Evolutionary conservation across 148 eudicot genomes (phyloP).

Genomic region (Rhododendron griersonianum): DNA sequence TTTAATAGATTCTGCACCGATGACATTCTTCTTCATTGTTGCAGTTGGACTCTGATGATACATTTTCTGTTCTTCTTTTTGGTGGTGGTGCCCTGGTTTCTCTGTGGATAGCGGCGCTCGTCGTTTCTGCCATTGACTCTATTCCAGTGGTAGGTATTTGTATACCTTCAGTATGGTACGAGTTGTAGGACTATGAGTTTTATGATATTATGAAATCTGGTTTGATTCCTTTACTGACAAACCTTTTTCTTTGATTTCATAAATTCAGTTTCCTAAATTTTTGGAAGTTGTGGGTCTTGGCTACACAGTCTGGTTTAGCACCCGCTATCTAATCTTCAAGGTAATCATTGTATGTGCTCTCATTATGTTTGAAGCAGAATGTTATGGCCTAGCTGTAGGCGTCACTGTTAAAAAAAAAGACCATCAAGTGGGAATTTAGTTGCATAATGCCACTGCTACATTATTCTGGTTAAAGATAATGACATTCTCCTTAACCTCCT

Average conservation of each 20-base stretch:
- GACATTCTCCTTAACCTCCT: neutral
- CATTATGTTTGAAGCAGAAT: slow-evolving; percentile 45
- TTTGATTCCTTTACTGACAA: neutral
- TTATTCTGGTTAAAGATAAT: neutral
- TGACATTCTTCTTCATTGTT: slow-evolving; percentile 1
- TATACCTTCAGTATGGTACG: neutral
- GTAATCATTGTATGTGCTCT: slow-evolving; percentile 23
- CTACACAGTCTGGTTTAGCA: slow-evolving; percentile 74
- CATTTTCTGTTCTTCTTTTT: slow-evolving; percentile 42
- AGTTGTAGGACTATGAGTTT: neutral
- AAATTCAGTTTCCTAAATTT: slow-evolving; percentile 57
- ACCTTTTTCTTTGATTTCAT: neutral
- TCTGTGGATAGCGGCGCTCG: slow-evolving; percentile 56
- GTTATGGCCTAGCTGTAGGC: neutral
- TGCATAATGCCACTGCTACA: slow-evolving; percentile 1
- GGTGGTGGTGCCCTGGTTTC: slow-evolving; percentile 55
- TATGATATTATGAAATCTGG: neutral
- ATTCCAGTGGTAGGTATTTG: slow-evolving; percentile 58
- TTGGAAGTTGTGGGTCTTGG: slow-evolving; percentile 82
- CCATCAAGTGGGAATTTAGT: slow-evolving; percentile 76
- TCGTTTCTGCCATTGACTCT: slow-evolving; percentile 75
- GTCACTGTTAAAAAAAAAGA: slow-evolving; percentile 23
- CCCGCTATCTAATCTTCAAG: slow-evolving; percentile 80
- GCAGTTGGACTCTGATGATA: slow-evolving; percentile 63
- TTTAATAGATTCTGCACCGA: neutral